phyloP scores from a whole-genome alignment of 2,329 filamentous ascomycete genomes.

The Alternaria alternata region DNA sequence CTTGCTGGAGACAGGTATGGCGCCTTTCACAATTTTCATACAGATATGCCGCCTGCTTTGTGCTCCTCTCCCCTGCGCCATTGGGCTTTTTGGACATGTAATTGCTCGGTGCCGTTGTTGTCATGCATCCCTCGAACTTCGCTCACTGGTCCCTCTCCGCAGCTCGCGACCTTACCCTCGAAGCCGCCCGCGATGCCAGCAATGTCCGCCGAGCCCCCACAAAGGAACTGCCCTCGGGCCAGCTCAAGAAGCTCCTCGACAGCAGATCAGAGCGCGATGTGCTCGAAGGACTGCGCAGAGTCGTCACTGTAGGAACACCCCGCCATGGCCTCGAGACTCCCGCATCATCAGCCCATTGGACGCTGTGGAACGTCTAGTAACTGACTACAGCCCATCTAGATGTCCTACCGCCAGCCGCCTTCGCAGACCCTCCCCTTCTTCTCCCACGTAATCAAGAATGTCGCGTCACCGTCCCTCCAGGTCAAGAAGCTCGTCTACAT shows the following conservation, averaged over 20 bases:
- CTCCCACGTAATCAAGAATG: constrained; percentile 97
- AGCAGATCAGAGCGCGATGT: constrained; percentile 93
- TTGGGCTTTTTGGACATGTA: constrained; percentile 12
- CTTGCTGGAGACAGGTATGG: constrained; percentile 88
- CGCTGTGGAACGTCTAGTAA: constrained; percentile 17
- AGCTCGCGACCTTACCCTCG: constrained; percentile 97
- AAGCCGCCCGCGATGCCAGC: constrained; percentile 90
- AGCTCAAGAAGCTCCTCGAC: constrained; percentile 94
- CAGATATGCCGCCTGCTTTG: neutral
- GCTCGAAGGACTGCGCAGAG: constrained; percentile 86
- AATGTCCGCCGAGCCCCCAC: constrained; percentile 62
- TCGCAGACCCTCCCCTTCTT: constrained; percentile 82
- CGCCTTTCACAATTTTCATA: constrained; percentile 16
- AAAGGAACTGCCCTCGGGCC: constrained; percentile 74
- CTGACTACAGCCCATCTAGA: constrained; percentile 62
- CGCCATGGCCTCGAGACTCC: constrained; percentile 9
- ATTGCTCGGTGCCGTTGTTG: constrained; percentile 7
- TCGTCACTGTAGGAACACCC: constrained; percentile 74
- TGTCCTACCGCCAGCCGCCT: constrained; percentile 89
- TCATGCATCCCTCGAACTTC: constrained; percentile 50
- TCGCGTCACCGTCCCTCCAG: constrained; percentile 90
- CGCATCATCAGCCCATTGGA: constrained; percentile 3
- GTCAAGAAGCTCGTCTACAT: constrained; percentile 99
- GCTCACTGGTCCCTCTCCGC: constrained; percentile 52
- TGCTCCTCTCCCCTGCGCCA: constrained; percentile 12